Base-by-base conservation (phyloP, 2,329 filamentous ascomycete genomes). In the Epichloe uncinata region DNA sequence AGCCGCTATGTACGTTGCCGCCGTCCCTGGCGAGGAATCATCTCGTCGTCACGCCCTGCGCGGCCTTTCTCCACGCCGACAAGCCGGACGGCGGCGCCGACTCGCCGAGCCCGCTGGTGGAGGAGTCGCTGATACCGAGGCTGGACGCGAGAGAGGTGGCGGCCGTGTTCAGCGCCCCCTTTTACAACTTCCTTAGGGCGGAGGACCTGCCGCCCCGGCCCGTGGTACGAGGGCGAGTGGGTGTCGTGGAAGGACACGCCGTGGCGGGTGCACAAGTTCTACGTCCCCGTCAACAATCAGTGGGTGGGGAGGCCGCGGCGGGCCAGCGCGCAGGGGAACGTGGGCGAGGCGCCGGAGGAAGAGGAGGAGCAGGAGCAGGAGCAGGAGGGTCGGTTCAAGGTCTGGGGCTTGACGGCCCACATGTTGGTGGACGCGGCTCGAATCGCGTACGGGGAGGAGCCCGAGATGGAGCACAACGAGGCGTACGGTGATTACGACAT, bases 321-420 rank as follows among this genome's bases (percentile, higher is more conserved):
- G 22, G 52, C 63, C 50, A 67, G 66, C 51, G 68, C 62, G 40
- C 66, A 79, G 62, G 68, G 70, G 48, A 65, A 69, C 41, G 60
- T 71, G 44, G 66, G 65, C 3, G 68, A 70, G 52, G 60, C 65
- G 53, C 58, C 75, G 15, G 70, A 78, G 51, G 70, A 75, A 54
- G 71, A 69, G 42, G n/a, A n/a, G n/a, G n/a, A n/a, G n/a, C n/a
- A n/a, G n/a, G n/a, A n/a, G n/a, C 61, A 75, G 54, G 71, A 69
- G 43, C 61, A 70, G 53, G 69, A 74, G 52, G 71, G 71, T 3
- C 73, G 85, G 37, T 95, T 93, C 67, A 82, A 85, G 57, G 89
- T 97, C 4, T 96, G 90, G 78, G 91, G 91, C 15, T 91, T 97
- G 87, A 97, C 91, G 48, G 91, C 88, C 3, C 74, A 88, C 48